Evolutionary conservation across 2,329 filamentous ascomycete genomes (phyloP).

Genomic region (Venturia asperata): DNA sequence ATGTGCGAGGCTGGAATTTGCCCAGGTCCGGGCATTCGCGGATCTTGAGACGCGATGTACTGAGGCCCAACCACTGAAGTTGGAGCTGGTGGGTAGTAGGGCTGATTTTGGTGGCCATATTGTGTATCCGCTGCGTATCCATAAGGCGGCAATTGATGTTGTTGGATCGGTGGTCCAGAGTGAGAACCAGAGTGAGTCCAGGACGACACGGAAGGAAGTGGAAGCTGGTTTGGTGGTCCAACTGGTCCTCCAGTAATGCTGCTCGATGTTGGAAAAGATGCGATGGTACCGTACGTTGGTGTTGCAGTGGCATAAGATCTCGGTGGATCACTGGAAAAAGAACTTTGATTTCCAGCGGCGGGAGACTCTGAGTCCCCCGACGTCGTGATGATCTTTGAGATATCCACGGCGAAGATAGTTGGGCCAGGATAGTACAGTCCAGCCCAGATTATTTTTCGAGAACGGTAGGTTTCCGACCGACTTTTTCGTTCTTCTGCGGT

Average conservation of each 20-base stretch:
- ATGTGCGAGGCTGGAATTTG: constrained; percentile 7
- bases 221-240: constrained; percentile 15
- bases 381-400: constrained; percentile 83
- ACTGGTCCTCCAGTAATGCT: constrained; percentile 13
- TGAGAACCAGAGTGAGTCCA: neutral
- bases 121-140: constrained; percentile 32
- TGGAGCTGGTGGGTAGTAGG: constrained; percentile 12
- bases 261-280: constrained; percentile 22
- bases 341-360: constrained; percentile 38
- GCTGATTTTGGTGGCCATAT: constrained; percentile 12
- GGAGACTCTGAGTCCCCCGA: constrained; percentile 64
- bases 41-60: constrained; percentile 23
- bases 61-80: constrained; percentile 28
- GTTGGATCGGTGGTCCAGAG: constrained; percentile 24
- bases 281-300: constrained; percentile 3
- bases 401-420: constrained; percentile 76
- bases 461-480: constrained; percentile 20
- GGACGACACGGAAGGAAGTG: constrained; percentile 23
- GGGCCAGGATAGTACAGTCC: constrained; percentile 35
- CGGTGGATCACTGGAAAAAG: constrained; percentile 24
- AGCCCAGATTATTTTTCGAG: constrained; percentile 34
- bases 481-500: constrained; percentile 18
- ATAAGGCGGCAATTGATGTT: constrained; percentile 33
- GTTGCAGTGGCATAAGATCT: constrained; percentile 14
- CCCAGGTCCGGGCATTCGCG: neutral